Conservation (phyloP, 495 filamentous ascomycete species). For the Tuber brumale region DNA sequence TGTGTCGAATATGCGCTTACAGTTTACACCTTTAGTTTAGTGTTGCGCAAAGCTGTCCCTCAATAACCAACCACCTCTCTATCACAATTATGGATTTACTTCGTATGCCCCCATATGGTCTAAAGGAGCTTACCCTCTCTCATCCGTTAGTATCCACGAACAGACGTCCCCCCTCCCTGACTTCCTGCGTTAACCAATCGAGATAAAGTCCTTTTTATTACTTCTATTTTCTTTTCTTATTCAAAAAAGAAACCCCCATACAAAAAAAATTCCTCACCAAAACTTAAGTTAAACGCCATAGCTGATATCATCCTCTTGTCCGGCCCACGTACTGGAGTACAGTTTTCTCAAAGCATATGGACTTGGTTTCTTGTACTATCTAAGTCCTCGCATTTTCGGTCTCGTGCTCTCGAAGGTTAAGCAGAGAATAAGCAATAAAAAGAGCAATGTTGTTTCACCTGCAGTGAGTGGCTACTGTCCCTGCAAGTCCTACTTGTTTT, state of each 20-base stretch:
- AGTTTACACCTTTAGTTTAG: background rate
- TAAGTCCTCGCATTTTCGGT: conserved; percentile 59
- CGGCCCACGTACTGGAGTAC: background rate
- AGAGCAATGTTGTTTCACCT: conserved; percentile 41
- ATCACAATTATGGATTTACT: background rate
- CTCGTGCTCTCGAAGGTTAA: conserved; percentile 50
- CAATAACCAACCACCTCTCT: background rate
- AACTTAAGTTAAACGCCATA: conserved; percentile 25
- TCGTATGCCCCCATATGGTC: conserved; percentile 1
- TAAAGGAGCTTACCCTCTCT: background rate
- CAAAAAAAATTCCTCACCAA: background rate
- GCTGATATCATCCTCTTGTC: conserved; percentile 21
- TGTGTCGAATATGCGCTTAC: background rate
- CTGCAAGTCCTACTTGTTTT: conserved; percentile 34
- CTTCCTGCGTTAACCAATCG: background rate
- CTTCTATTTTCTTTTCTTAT: background rate
- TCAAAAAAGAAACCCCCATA: background rate
- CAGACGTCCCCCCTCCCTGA: background rate
- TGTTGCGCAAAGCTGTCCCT: background rate
- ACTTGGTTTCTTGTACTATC: conserved; percentile 65
- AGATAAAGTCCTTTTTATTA: background rate
- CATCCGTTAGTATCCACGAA: background rate
- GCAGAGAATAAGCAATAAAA: conserved; percentile 45
- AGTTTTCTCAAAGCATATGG: conserved; percentile 69
- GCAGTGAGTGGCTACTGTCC: conserved; percentile 44